phyloP scores from a whole-genome alignment of 768 basidiomycete genomes.

The Amylocystis lapponica region DNA sequence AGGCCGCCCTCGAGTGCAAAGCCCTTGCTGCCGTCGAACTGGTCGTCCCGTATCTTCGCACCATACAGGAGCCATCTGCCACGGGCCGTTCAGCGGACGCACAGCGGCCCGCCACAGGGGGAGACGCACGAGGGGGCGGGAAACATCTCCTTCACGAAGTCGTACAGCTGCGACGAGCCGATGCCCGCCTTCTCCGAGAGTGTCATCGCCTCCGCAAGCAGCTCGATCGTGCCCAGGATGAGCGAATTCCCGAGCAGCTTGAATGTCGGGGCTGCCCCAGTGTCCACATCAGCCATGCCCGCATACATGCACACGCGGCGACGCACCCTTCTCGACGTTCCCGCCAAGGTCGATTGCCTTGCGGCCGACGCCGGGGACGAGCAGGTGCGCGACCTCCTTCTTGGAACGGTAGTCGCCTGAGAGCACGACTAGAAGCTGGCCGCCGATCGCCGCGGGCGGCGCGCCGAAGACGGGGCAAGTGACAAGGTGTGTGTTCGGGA shows the following conservation, averaged over 20 bases:
- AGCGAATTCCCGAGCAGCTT: constrained; percentile 80
- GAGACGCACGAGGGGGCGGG: constrained; percentile 13
- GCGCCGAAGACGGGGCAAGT: constrained; percentile 76
- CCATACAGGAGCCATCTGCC: too few species aligned
- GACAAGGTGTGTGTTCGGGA: constrained; percentile 58
- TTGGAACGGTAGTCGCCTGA: constrained; percentile 79
- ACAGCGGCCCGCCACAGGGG: too few species aligned
- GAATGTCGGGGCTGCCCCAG: constrained; percentile 49
- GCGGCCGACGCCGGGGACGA: constrained; percentile 72
- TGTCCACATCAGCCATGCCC: not conserved
- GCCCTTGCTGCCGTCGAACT: constrained; percentile 68
- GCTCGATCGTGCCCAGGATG: constrained; percentile 70
- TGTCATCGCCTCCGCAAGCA: constrained; percentile 79
- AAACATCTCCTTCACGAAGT: constrained; percentile 49
- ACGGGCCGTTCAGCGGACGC: too few species aligned
- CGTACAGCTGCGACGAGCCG: constrained; percentile 50
- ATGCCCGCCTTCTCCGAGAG: constrained; percentile 83
- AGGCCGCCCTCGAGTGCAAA: constrained; percentile 85
- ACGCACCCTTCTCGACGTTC: constrained; percentile 74
- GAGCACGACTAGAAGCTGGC: constrained; percentile 68
- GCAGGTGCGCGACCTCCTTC: constrained; percentile 70
- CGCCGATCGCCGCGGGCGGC: constrained; percentile 58
- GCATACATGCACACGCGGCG: not conserved
- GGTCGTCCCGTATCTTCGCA: constrained; percentile 64
- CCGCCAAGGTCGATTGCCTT: constrained; percentile 80